Conservation (phyloP, 2,329 filamentous ascomycete genomes). For the Aspergillus udagawae region DNA sequence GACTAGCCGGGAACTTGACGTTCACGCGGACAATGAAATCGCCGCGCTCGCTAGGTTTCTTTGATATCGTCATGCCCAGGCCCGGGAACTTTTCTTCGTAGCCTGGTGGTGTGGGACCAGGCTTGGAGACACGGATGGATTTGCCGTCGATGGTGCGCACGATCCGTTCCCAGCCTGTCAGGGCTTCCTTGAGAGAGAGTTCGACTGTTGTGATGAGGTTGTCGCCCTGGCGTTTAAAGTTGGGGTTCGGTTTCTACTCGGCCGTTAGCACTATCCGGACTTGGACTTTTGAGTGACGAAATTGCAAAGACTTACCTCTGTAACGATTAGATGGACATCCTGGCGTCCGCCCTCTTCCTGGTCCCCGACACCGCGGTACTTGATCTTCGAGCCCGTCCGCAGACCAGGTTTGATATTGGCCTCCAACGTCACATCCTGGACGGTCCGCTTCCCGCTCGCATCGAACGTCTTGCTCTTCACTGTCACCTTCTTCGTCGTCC, state of each 20-base stretch:
- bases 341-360: conserved; percentile 95
- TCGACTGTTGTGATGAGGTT: conserved; percentile 76
- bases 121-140: conserved; percentile 72
- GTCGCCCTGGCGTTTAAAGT: conserved; percentile 83
- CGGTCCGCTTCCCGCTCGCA: conserved; percentile 72
- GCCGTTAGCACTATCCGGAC: conserved; percentile 38
- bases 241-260: conserved; percentile 73
- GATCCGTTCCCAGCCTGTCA: conserved; percentile 91
- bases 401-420: conserved; percentile 93
- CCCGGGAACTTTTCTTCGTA: conserved; percentile 76
- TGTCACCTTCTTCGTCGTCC: conserved; percentile 93
- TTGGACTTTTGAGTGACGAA: neutral
- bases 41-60: conserved; percentile 78
- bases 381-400: conserved; percentile 97
- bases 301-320: conserved; percentile 64
- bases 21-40: conserved; percentile 88
- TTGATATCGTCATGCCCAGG: conserved; percentile 91
- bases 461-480: conserved; percentile 97
- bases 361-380: conserved; percentile 95
- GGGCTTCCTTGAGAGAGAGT: conserved; percentile 83
- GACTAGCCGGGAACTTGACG: conserved; percentile 79
- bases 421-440: conserved; percentile 84
- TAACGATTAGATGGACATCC: conserved; percentile 90
- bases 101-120: conserved; percentile 80
- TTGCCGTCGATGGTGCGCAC: conserved; percentile 90